Evolutionary conservation across 805 yeast species (phyloP).

Genomic region (Brettanomyces nanus): DNA sequence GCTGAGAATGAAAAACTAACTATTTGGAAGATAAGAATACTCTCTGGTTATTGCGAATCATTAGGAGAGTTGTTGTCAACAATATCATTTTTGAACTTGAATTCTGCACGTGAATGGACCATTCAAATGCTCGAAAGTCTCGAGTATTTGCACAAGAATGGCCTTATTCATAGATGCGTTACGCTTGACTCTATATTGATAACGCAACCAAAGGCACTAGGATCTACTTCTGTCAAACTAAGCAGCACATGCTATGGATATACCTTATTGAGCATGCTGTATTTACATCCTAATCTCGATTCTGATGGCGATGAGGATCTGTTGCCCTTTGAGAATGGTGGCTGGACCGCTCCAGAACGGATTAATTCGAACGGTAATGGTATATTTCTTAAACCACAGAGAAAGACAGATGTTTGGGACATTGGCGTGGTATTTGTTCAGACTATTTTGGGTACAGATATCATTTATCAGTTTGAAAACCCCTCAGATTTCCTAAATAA

Average conservation of each 20-base stretch:
- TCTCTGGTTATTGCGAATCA: constrained; percentile 56
- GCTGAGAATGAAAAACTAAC: constrained; percentile 16
- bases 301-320: constrained; percentile 15
- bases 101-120: constrained; percentile 81
- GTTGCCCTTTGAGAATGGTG: constrained; percentile 23
- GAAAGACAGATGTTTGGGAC: constrained; percentile 92
- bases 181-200: constrained; percentile 52
- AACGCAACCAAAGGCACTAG: constrained; percentile 41
- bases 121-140: constrained; percentile 79
- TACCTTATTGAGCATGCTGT: constrained; percentile 32
- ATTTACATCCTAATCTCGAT: constrained; percentile 23
- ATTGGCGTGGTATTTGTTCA: constrained; percentile 72
- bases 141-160: constrained; percentile 79
- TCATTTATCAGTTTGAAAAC: constrained; percentile 43
- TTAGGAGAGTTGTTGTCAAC: constrained; percentile 60
- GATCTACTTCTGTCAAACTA: constrained; percentile 50
- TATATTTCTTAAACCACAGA: constrained; percentile 41
- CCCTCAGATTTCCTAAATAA: constrained; percentile 55
- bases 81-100: constrained; percentile 57
- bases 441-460: constrained; percentile 52
- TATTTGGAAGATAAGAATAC: constrained; percentile 60
- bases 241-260: constrained; percentile 54
- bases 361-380: constrained; percentile 15
- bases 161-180: constrained; percentile 66
- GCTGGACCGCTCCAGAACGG: constrained; percentile 82